A percentile compares a stretch with the other conserved stretches of the same genome.
phyloP scores from a whole-genome alignment of 23 red algal genomes.

The Chondrus crispus region DNA sequence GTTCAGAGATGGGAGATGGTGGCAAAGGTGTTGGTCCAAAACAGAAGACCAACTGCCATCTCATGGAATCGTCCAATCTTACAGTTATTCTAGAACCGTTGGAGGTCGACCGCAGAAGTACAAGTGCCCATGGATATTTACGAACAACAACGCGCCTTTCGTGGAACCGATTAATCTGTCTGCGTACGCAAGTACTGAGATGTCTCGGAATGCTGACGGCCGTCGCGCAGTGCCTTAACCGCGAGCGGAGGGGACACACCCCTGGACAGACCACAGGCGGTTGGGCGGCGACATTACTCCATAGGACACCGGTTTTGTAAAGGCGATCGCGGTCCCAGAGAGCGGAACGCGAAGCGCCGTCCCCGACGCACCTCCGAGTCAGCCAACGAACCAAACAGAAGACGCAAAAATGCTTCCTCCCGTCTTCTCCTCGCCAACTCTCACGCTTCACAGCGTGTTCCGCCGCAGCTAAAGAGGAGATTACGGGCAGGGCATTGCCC shows the following conservation, averaged over 20 bases:
- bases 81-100: conserved; percentile 56
- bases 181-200: conserved; percentile 27
- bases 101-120: not conserved
- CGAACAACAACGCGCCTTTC: conserved; percentile 11
- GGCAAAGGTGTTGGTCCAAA: not conserved
- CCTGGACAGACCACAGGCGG: no score
- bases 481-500: no score
- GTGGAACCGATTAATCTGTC: not conserved
- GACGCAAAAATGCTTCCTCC: no score
- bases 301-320: no score
- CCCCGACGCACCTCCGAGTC: no score
- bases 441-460: no score
- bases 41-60: not conserved
- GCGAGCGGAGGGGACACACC: conserved; percentile 34
- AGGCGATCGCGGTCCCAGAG: no score
- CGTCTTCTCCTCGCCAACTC: no score
- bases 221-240: conserved; percentile 32
- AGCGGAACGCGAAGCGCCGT: no score
- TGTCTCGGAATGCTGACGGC: conserved; percentile 53
- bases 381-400: no score
- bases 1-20: not conserved
- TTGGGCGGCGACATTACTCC: no score
- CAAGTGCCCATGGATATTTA: conserved; percentile 61
- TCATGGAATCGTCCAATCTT: conserved; percentile 47
- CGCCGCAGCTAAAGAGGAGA: no score